Percentiles rank a stretch among this genome's conserved stretches.
Evolutionary conservation across 2,329 filamentous ascomycete genomes (phyloP).

Genomic region (Xylariales sp.): DNA sequence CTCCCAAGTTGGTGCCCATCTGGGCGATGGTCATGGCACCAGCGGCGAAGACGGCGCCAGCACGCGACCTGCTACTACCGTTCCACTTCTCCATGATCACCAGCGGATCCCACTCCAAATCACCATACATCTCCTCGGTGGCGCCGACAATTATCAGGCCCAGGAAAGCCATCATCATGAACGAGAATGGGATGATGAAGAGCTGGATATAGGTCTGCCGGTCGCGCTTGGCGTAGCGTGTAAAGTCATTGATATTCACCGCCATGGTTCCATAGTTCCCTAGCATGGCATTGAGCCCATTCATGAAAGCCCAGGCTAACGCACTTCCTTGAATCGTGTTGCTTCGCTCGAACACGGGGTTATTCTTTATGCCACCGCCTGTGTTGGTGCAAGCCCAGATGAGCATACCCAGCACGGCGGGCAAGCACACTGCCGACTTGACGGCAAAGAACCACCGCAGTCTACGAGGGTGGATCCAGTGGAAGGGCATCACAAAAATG

Average conservation of each 20-base stretch:
- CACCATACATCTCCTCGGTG: slow-evolving; percentile 6
- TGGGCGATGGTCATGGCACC: slow-evolving; percentile 10
- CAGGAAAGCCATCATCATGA: slow-evolving; percentile 18
- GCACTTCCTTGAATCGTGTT: slow-evolving; percentile 15
- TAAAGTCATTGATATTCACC: slow-evolving; percentile 14
- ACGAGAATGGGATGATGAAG: slow-evolving; percentile 16
- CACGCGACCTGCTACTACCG: slow-evolving; percentile 7
- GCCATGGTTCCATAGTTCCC: slow-evolving; percentile 14
- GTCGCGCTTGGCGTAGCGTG: slow-evolving; percentile 9
- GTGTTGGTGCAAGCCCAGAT: slow-evolving; percentile 14
- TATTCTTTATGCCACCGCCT: slow-evolving; percentile 10
- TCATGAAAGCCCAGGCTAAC: slow-evolving; percentile 23
- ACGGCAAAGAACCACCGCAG: slow-evolving; percentile 13
- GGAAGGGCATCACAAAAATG: slow-evolving; percentile 8
- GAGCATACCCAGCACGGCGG: slow-evolving; percentile 10
- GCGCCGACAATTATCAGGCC: slow-evolving; percentile 19
- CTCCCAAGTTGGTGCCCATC: slow-evolving; percentile 10
- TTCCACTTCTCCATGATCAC: slow-evolving; percentile 10
- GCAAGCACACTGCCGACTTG: slow-evolving; percentile 8
- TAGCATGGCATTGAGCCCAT: slow-evolving; percentile 20
- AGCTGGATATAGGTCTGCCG: slow-evolving; percentile 17
- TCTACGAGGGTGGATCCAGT: slow-evolving; percentile 10
- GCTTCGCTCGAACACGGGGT: slow-evolving; percentile 13
- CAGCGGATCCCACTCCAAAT: slow-evolving; percentile 11
- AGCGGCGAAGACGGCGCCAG: slow-evolving; percentile 10